Evolutionary conservation across 305 asterid genomes (phyloP).

Genomic region (Fraxinus nigra): DNA sequence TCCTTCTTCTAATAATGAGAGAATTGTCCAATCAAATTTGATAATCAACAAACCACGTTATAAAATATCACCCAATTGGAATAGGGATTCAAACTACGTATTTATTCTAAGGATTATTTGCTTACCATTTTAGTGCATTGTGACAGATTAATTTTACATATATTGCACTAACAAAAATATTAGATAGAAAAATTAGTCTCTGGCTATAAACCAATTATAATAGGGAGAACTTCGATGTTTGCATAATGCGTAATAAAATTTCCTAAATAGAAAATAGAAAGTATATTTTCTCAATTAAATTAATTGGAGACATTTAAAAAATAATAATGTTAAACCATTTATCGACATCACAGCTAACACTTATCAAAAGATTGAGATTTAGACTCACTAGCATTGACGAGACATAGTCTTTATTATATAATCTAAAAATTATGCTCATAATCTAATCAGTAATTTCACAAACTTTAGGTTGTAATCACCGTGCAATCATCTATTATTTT

Average conservation of each 20-base stretch:
- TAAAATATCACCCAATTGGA: not conserved
- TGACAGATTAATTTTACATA: not conserved
- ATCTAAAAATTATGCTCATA: not conserved
- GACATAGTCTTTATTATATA: not conserved
- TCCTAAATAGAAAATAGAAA: not conserved
- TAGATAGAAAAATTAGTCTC: not conserved
- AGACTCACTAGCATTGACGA: not conserved
- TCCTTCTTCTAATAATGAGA: not conserved
- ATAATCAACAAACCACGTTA: too few relatives aligned
- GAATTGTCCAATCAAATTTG: not conserved
- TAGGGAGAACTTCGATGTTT: too few relatives aligned
- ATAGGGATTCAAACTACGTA: not conserved
- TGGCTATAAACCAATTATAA: not conserved
- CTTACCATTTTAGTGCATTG: not conserved
- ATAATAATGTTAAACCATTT: too few relatives aligned
- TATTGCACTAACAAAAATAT: not conserved
- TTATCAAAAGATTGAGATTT: not conserved
- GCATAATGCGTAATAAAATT: too few relatives aligned
- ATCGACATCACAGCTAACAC: too few relatives aligned
- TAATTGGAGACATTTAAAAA: too few relatives aligned
- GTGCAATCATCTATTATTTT: not conserved
- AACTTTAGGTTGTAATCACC: not conserved
- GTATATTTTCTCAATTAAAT: too few relatives aligned
- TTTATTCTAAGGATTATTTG: too few relatives aligned
- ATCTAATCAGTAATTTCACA: not conserved